Conservation (phyloP, 768 basidiomycete genomes). For the Trametes punicea region DNA sequence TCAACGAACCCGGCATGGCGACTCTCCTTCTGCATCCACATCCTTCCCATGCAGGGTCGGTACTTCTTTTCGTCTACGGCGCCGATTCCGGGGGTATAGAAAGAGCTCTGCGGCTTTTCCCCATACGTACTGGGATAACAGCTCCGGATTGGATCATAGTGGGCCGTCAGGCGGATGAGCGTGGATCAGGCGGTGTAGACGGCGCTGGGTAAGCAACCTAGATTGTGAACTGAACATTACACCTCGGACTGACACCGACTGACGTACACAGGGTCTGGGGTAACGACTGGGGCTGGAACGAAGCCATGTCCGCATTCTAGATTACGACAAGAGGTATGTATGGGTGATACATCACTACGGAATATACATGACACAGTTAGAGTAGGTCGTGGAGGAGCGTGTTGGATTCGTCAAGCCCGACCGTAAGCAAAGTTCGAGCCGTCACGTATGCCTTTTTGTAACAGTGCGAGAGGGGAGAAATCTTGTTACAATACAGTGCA, state of each 20-base stretch:
- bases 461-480: conserved; percentile 47
- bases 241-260: conserved; percentile 11
- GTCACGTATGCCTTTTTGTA: conserved; percentile 44
- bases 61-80: conserved; percentile 57
- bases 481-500: conserved; percentile 87
- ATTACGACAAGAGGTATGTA: conserved; percentile 35
- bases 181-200: conserved; percentile 69
- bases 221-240: not conserved
- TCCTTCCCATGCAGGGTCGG: conserved; percentile 35
- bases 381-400: conserved; percentile 30
- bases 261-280: conserved; percentile 31
- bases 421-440: conserved; percentile 45
- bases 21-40: conserved; percentile 69
- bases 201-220: conserved; percentile 65
- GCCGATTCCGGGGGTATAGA: conserved; percentile 61
- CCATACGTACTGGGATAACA: conserved; percentile 76
- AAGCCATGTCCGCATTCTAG: conserved; percentile 34
- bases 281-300: conserved; percentile 34
- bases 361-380: conserved; percentile 35
- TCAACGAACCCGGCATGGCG: conserved; percentile 32
- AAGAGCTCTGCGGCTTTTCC: conserved; percentile 68
- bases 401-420: conserved; percentile 28
- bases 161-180: conserved; percentile 45
- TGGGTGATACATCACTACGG: conserved; percentile 36
- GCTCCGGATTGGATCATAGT: conserved; percentile 78